A percentile compares a stretch with the other conserved stretches of the same genome.
Evolutionary conservation across 2,329 filamentous ascomycete genomes (phyloP).

Genomic region (Cladophialophora chaetospira): DNA sequence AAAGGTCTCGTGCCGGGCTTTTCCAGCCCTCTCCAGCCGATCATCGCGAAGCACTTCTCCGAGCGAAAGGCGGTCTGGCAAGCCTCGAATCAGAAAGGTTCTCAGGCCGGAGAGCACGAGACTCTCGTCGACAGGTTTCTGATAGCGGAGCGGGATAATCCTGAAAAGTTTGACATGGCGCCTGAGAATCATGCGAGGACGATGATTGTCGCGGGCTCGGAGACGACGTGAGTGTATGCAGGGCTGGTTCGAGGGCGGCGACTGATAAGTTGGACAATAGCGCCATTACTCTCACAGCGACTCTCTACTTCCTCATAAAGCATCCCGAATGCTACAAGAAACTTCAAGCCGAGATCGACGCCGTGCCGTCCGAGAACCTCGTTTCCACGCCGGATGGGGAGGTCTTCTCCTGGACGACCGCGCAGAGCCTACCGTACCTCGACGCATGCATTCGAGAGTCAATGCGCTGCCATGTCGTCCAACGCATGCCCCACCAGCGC

Average conservation of each 20-base stretch:
- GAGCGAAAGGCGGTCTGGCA: neutral
- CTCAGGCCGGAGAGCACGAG: neutral
- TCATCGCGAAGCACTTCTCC: neutral
- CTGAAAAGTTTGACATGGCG: neutral
- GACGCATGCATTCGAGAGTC: neutral
- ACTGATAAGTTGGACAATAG: no score
- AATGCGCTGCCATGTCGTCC: neutral
- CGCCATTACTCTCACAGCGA: neutral
- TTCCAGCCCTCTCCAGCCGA: neutral
- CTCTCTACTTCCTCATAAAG: no score
- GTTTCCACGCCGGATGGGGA: neutral
- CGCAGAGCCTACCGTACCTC: neutral
- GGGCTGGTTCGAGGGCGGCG: no score
- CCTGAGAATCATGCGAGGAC: neutral
- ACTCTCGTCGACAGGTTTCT: neutral
- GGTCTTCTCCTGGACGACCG: neutral
- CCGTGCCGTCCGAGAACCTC: neutral
- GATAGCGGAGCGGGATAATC: neutral
- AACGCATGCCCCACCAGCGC: neutral
- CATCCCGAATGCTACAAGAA: no score
- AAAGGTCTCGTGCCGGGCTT: neutral
- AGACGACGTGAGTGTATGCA: neutral
- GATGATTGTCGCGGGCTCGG: neutral
- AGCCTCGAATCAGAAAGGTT: neutral
- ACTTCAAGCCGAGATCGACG: neutral